phyloP scores from a whole-genome alignment of 2,329 filamentous ascomycete genomes.

The Alternaria viburni region DNA sequence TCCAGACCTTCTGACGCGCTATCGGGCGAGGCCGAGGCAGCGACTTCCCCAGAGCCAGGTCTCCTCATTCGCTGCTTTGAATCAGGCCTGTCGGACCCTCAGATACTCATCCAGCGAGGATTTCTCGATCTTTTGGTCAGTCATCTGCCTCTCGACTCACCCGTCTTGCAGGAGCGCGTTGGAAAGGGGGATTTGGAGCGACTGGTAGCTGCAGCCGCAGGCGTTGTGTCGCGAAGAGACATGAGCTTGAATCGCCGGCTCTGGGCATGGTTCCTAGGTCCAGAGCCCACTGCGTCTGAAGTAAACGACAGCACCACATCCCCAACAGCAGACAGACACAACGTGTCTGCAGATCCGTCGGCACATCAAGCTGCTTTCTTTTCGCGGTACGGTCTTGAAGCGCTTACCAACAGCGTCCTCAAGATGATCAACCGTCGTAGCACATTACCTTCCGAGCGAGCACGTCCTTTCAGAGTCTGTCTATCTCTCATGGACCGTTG shows the following conservation, averaged over 20 bases:
- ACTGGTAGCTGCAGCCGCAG: slow-evolving; percentile 80
- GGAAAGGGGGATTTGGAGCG: slow-evolving; percentile 79
- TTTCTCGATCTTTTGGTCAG: slow-evolving; percentile 92
- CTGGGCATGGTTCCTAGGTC: slow-evolving; percentile 96
- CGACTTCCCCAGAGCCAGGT: slow-evolving; percentile 88
- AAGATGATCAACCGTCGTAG: slow-evolving; percentile 71
- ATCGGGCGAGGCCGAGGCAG: slow-evolving; percentile 64
- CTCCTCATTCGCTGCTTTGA: slow-evolving; percentile 90
- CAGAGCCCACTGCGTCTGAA: slow-evolving; percentile 61
- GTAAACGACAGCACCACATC: slow-evolving; percentile 37
- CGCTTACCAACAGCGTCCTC: slow-evolving; percentile 76
- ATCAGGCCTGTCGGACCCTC: slow-evolving; percentile 84
- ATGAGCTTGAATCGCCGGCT: slow-evolving; percentile 95
- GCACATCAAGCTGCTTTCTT: slow-evolving; percentile 72
- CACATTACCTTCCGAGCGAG: slow-evolving; percentile 68
- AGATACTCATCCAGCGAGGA: slow-evolving; percentile 89
- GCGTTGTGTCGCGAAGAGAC: slow-evolving; percentile 86
- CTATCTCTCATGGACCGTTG: slow-evolving; percentile 97
- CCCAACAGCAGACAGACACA: slow-evolving; percentile 57
- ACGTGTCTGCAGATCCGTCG: slow-evolving; percentile 49
- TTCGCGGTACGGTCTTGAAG: slow-evolving; percentile 74
- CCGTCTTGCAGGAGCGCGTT: slow-evolving; percentile 77
- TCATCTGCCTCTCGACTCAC: slow-evolving; percentile 83
- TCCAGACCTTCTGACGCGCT: slow-evolving; percentile 37
- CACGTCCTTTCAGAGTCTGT: slow-evolving; percentile 87